Evolutionary conservation across 2,329 filamentous ascomycete genomes (phyloP).

Genomic region (Xylaria sp.): DNA sequence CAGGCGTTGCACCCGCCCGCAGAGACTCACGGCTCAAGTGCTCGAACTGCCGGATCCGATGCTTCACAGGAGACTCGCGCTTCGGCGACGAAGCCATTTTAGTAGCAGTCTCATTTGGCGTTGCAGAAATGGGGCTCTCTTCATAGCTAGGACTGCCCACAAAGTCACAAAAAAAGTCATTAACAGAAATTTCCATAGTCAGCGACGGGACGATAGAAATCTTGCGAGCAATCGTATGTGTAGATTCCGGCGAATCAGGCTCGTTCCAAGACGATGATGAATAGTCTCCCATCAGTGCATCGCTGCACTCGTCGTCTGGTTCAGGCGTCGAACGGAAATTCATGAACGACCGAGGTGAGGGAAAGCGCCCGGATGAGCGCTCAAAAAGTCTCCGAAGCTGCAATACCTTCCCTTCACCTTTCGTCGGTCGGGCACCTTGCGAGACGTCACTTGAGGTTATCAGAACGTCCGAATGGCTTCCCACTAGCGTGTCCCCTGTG

Average conservation of each 20-base stretch:
- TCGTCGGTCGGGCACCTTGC: neutral
- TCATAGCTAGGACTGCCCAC: slow-evolving; percentile 14
- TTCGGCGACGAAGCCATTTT: slow-evolving; percentile 5
- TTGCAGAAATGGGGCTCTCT: neutral
- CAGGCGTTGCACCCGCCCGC: neutral
- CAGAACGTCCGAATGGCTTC: neutral
- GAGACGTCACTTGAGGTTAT: slow-evolving; percentile 4
- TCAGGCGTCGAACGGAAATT: slow-evolving; percentile 28
- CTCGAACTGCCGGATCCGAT: slow-evolving; percentile 41
- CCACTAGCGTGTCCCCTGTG: neutral
- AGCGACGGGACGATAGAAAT: slow-evolving; percentile 31
- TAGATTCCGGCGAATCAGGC: slow-evolving; percentile 10
- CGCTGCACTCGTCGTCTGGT: neutral
- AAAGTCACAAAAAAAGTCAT: slow-evolving; percentile 41
- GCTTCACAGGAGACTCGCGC: slow-evolving; percentile 40
- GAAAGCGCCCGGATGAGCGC: slow-evolving; percentile 23
- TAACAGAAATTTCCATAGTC: slow-evolving; percentile 38
- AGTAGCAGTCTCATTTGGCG: neutral
- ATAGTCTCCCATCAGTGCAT: neutral
- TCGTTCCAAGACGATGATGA: slow-evolving; percentile 21
- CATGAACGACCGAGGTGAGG: slow-evolving; percentile 33
- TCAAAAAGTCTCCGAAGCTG: slow-evolving; percentile 42
- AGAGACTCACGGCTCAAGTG: slow-evolving; percentile 29
- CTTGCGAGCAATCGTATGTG: slow-evolving; percentile 14
- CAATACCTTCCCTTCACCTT: slow-evolving; percentile 37